Evolutionary conservation across 2,329 filamentous ascomycete species (phyloP).

Genomic region (Fusarium sp.): DNA sequence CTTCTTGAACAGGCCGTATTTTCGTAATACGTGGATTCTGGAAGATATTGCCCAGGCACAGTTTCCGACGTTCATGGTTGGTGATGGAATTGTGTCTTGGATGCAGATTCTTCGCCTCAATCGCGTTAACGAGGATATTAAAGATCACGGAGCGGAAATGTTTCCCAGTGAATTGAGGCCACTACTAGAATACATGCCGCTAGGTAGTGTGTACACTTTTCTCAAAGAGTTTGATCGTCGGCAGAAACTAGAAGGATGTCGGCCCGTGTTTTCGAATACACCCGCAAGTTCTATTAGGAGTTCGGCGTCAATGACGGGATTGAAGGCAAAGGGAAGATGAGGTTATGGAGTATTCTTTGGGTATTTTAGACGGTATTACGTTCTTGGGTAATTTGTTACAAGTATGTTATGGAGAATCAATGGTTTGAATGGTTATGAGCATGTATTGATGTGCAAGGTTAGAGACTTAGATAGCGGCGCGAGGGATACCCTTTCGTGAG

Average conservation of each 20-base stretch:
- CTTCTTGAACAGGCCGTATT: slow-evolving; percentile 36
- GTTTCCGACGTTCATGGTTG: slow-evolving; percentile 36
- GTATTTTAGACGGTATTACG: accelerated
- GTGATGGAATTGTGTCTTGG: slow-evolving; percentile 38
- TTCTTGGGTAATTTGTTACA: background rate
- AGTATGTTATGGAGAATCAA: background rate
- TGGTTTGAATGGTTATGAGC: background rate
- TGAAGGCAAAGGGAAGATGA: slow-evolving; percentile 2
- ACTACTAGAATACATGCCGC: slow-evolving; percentile 35
- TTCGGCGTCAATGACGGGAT: slow-evolving; percentile 26
- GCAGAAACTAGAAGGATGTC: slow-evolving; percentile 19
- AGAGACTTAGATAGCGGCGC: background rate
- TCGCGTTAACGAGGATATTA: slow-evolving; percentile 38
- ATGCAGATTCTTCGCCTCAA: slow-evolving; percentile 39
- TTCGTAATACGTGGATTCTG: slow-evolving; percentile 37
- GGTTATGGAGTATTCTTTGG: background rate
- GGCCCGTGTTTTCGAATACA: slow-evolving; percentile 1
- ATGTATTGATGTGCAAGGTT: background rate
- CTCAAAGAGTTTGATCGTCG: slow-evolving; percentile 36
- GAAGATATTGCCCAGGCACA: slow-evolving; percentile 36
- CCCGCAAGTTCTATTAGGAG: slow-evolving; percentile 32
- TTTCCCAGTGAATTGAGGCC: slow-evolving; percentile 32
- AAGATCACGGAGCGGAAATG: slow-evolving; percentile 36
- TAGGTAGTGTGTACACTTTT: slow-evolving; percentile 35
- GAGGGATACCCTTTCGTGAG: slow-evolving; percentile 1